Conservation (phyloP, 202 grass and related monocot genomes). For the Digitaria exilis region DNA sequence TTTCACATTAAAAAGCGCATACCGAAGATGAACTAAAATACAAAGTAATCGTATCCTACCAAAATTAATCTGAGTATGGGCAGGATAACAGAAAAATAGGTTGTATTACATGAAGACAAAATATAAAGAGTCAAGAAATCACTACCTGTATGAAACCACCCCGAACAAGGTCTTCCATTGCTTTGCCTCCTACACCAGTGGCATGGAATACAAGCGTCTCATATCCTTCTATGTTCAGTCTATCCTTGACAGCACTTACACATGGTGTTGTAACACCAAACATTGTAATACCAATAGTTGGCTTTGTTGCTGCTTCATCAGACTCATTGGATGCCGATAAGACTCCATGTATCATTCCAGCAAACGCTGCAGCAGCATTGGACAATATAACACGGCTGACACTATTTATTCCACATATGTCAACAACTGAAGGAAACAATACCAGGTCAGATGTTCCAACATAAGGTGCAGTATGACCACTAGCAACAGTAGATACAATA, state of each 20-base stretch:
- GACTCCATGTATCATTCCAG: conserved; percentile 70
- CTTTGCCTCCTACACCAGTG: conserved; percentile 90
- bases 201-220: conserved; percentile 97
- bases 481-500: conserved; percentile 87
- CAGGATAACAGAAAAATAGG: neutral
- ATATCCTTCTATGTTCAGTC: conserved; percentile 76
- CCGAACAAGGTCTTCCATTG: conserved; percentile 91
- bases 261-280: conserved; percentile 96
- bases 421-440: conserved; percentile 87
- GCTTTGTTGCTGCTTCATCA: conserved; percentile 50
- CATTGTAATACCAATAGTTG: conserved; percentile 89
- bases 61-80: conserved; percentile 1
- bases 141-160: conserved; percentile 88
- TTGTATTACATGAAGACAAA: neutral
- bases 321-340: conserved; percentile 55
- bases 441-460: conserved; percentile 81
- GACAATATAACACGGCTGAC: conserved; percentile 75
- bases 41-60: neutral
- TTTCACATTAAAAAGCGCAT: conserved; percentile 15
- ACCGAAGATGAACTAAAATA: neutral
- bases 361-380: conserved; percentile 75
- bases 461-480: conserved; percentile 79
- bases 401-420: conserved; percentile 90
- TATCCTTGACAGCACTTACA: conserved; percentile 78
- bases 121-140: neutral